Base-by-base conservation (phyloP, 805 yeast genomes). In the Candida lessepsii region DNA sequence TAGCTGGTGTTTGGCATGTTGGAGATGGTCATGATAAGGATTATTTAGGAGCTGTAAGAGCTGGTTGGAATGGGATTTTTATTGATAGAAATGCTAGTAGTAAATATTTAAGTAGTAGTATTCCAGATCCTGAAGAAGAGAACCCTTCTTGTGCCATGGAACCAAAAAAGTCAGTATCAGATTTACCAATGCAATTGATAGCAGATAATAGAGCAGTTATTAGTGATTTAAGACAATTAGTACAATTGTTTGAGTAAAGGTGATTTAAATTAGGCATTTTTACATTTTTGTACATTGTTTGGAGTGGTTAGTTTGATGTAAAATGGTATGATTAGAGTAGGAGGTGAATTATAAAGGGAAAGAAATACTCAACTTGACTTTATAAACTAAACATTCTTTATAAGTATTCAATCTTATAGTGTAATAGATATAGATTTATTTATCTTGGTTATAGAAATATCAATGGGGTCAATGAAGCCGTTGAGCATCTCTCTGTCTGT, bases 1-100 rank as follows among this genome's bases (percentile, higher is more conserved):
- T 61, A 14, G 53, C 51, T 18, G 52, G 47, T 13, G 49, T 51
- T 35, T 82, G 85, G 86, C 91, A 83, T 54, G 60, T 82, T 35
- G 91, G 91, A 0, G 90, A 83, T 52, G 78, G 75, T 47, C 56
- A 67, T 26, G 59, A 58, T 6, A 76, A 77, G 37, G 91, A 83
- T 53, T 63, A 75, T 40, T 51, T 63, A 10, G 83, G 80, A 2
- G 67, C 81, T 0, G 55, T 63, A 13, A 55, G 58, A 18, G 70
- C 81, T 1, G 89, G 89, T 0, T 76, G 87, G 78, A 78, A 76
- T 39, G 79, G 83, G 4, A 61, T 83, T 0, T 58, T 76, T 17
- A 40, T 81, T 3, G 84, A 80, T 51, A 64, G 86, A 49, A 44
- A 51, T 7, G 44, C 44, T 9, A 21, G 23, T 5, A 49, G 53